phyloP scores from a whole-genome alignment of 352 stramenopile genomes.

The Phytophthora melonis region DNA sequence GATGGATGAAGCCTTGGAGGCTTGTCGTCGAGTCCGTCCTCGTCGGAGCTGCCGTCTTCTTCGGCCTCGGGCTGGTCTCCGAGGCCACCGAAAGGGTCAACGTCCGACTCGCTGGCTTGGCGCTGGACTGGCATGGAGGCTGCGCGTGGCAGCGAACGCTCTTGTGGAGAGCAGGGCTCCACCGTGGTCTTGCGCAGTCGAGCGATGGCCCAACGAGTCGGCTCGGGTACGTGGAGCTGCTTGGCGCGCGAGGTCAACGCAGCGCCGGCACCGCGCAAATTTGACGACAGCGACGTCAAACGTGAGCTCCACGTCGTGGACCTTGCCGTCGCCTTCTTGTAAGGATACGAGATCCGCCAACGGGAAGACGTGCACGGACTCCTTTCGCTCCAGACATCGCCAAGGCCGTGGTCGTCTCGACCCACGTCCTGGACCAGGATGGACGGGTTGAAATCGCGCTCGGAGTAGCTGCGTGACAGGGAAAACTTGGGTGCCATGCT shows the following conservation, averaged over 20 bases:
- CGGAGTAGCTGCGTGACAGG: not conserved
- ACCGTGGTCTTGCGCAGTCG: slow-evolving; percentile 12
- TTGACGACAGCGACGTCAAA: slow-evolving; percentile 25
- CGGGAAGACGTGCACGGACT: not conserved
- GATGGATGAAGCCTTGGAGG: slow-evolving; percentile 4
- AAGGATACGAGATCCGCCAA: slow-evolving; percentile 15
- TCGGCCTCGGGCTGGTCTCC: slow-evolving; percentile 17
- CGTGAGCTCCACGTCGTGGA: slow-evolving; percentile 15
- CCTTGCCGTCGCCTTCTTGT: slow-evolving; percentile 6
- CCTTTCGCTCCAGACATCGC: slow-evolving; percentile 16
- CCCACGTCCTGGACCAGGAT: slow-evolving; percentile 30
- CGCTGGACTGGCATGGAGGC: slow-evolving; percentile 19
- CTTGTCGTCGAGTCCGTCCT: slow-evolving; percentile 3
- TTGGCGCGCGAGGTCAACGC: slow-evolving; percentile 19
- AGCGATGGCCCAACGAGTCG: slow-evolving; percentile 1
- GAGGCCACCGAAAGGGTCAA: slow-evolving; percentile 4
- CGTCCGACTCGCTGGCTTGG: slow-evolving; percentile 20
- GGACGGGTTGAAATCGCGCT: slow-evolving; percentile 22
- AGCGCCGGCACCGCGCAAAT: slow-evolving; percentile 15
- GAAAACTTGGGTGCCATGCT: slow-evolving; percentile 20
- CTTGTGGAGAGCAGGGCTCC: not conserved
- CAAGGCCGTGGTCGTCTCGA: slow-evolving; percentile 17
- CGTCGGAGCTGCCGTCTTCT: slow-evolving; percentile 13
- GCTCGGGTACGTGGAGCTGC: slow-evolving; percentile 20
- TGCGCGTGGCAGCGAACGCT: slow-evolving; percentile 11